Base-by-base conservation (phyloP, 768 basidiomycete genomes). In the Dentipellis fragilis region DNA sequence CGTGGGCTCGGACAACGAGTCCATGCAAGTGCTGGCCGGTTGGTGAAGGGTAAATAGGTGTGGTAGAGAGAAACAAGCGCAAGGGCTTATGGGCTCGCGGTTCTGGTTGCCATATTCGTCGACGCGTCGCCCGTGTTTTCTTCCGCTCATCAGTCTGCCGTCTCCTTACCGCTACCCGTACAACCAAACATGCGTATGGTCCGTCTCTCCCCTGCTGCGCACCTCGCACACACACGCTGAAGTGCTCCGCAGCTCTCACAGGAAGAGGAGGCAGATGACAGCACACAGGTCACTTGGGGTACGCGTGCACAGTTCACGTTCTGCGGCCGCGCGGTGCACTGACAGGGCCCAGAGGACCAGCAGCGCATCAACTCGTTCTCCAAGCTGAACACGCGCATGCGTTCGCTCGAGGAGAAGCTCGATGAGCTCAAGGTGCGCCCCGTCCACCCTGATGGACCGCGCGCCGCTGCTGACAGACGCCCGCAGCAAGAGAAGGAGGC, bases 401-500 rank as follows among this genome's bases (percentile, higher is more conserved):
- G 82, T 7, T 75, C 76, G 23, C 75, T 92, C 38, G 83, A 89
- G 62, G 89, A 85, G 58, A 83, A 80, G 54, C 75, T 93, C 34
- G 77, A 83, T 54, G 71, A 71, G 22, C 77, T 93, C 63, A 89
- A 89, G 79, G 93, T 92, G 36, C 16, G 71, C 64, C 12, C 38
- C 10, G 1, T 17, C n/a, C 3, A 10, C 16, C 14, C 50, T 39
- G 21, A 21, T 10, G 34, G 12, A 37, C 1, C 35, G 14, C 17
- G 2, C 10, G 16, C 11, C 10, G n/a, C n/a, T 10, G 42, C 19
- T 42, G 23, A 56, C 51, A 49, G 39, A 36, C 7, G 39, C 2
- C n/a, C 53, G 12, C 65, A 97, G 93, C 84, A 89, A 79, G 93
- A 95, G 72, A 94, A 94, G 71, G 94, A 96, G 63, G 87, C 92